These are phyloP conservation scores for Bryopsis sp. DNA, from an alignment of 139 green algal genomes.

Conservation along the genomic window DNA sequence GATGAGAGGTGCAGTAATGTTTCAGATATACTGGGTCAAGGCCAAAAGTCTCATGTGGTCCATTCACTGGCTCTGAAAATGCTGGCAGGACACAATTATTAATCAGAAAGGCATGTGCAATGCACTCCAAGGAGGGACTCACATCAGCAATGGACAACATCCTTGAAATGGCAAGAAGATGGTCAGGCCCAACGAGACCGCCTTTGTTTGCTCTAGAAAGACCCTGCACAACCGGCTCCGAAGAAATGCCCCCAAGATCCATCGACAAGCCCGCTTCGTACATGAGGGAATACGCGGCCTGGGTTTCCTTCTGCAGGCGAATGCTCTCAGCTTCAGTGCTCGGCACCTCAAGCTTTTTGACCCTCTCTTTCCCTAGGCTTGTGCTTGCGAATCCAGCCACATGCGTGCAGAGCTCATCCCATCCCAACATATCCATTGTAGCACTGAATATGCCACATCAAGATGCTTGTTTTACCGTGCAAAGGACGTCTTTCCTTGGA, in stretches of 20 bases:
- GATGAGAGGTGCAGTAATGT: neutral
- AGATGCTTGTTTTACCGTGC: too few relatives aligned
- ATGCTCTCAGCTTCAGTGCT: constrained; percentile 22
- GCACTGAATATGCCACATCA: too few relatives aligned
- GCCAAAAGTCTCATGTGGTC: neutral
- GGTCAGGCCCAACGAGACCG: constrained; percentile 39
- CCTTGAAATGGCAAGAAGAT: constrained; percentile 30
- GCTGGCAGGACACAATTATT: too few relatives aligned
- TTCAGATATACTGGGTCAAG: neutral
- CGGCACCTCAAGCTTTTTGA: constrained; percentile 27
- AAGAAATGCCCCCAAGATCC: constrained; percentile 71
- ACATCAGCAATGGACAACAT: constrained; percentile 30
- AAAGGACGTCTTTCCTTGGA: too few relatives aligned
- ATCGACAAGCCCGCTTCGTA: constrained; percentile 40
- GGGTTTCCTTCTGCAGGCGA: constrained; percentile 44
- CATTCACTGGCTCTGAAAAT: neutral
- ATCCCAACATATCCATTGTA: constrained; percentile 57
- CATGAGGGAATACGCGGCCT: constrained; percentile 4
- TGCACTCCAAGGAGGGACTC: too few relatives aligned
- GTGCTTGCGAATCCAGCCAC: constrained; percentile 59
- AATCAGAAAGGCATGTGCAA: too few relatives aligned
- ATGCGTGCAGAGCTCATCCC: constrained; percentile 51
- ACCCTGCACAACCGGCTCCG: constrained; percentile 31
- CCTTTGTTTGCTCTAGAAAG: constrained; percentile 48
- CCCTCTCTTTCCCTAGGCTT: constrained; percentile 40